A percentile compares a stretch with the other conserved stretches of the same genome.
phyloP scores from a whole-genome alignment of 78 protist species.

The Protostelium mycophagum region DNA sequence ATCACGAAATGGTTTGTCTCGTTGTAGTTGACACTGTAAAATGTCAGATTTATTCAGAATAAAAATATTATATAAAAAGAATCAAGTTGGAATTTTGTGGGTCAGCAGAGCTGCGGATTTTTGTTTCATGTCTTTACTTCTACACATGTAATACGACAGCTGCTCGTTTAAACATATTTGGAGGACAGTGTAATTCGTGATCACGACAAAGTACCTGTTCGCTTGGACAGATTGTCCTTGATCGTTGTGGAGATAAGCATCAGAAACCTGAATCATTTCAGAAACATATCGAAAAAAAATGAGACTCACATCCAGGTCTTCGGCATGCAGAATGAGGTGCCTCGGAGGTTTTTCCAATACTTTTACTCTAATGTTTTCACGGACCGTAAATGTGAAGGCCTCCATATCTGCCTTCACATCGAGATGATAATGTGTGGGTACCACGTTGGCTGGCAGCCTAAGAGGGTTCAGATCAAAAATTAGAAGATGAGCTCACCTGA shows the following conservation, averaged over 20 bases:
- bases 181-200: too few relatives aligned
- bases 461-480: background rate
- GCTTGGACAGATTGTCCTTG: background rate
- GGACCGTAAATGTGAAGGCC: slow-evolving; percentile 12
- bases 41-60: background rate
- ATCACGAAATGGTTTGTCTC: background rate
- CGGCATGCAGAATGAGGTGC: slow-evolving; percentile 32
- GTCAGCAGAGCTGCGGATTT: too few relatives aligned
- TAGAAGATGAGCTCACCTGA: background rate
- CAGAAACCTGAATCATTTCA: background rate
- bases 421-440: slow-evolving; percentile 34
- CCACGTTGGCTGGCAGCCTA: slow-evolving; percentile 25
- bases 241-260: background rate
- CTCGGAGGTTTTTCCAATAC: slow-evolving; percentile 3
- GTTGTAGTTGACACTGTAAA: background rate
- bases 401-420: slow-evolving; percentile 14
- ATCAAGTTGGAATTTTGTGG: too few relatives aligned
- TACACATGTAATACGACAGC: too few relatives aligned
- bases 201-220: background rate
- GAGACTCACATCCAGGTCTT: slow-evolving; percentile 5
- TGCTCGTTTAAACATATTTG: too few relatives aligned
- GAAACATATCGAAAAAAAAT: background rate
- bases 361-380: slow-evolving; percentile 19
- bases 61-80: too few relatives aligned
- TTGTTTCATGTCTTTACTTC: too few relatives aligned